Base-by-base conservation (phyloP, 352 stramenopile genomes). In the Hyaloperonospora brassicae region DNA sequence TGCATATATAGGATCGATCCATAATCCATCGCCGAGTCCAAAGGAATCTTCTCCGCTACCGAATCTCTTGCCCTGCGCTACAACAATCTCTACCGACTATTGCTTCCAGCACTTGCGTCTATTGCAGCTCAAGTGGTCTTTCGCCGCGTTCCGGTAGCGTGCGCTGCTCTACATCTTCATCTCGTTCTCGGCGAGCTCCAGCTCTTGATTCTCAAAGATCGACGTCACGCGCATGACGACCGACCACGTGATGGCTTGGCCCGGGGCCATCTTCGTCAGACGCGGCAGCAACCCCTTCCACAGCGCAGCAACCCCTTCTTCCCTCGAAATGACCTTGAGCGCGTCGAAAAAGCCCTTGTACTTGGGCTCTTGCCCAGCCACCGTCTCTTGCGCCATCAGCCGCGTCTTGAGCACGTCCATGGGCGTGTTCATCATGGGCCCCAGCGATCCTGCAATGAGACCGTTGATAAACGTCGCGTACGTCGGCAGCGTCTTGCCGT, bases 281-380 rank as follows among this genome's bases (percentile, higher is more conserved):
- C 95, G 81, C 27, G 96, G 96, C 31, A 95, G 87, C 39, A 99
- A 79, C 17, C 96, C 96, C 82, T 98, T 98, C 95, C 94, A 99
- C 12, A 99, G 73, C 8, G 95, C 94, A 4, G 77, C 62, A 0
- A 95, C 66, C 17, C 96, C 95, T 68, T 99, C 96, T 66, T 98
- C 95, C 60, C 85, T 84, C 2, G 89, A 79, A 62, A 99, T 98
- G n/a, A 97, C 63, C 23, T 79, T 63, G 64, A 96, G 87, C 22
- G 85, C 89, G 68, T 98, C 89, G 24, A 95, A 70, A 49, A 98
- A 92, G 45, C 93, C 90, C 54, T 89, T 94, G 76, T 98, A 98
- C 76, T 98, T 98, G 55, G 95, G 83, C 61, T 89, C 68, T 68
- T 95, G 79, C 25, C 88, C 91, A 27, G 81, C 73, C 31, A 89